Conservation (phyloP, 2,329 filamentous ascomycete genomes). For the Ophiostoma piceae region DNA sequence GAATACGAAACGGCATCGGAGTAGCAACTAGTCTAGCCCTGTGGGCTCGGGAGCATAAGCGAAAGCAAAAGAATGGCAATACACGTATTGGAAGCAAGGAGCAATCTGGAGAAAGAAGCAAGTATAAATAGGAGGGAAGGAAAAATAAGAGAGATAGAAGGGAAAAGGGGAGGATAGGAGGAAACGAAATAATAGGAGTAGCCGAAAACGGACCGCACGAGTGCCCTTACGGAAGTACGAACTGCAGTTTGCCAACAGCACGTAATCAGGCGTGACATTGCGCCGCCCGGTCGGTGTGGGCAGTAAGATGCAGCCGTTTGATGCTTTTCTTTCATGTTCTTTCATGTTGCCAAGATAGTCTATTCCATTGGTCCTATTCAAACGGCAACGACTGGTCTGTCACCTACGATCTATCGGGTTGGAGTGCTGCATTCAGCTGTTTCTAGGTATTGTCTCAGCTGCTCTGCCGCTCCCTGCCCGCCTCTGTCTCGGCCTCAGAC, state of each 20-base stretch:
- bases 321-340: background rate
- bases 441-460: background rate
- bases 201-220: background rate
- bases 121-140: background rate
- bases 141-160: background rate
- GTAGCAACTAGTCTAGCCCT: background rate
- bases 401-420: too few species aligned
- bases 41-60: background rate
- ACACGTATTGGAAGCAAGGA: constrained; percentile 1
- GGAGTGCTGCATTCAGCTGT: too few species aligned
- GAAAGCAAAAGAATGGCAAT: background rate
- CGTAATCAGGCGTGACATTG: background rate
- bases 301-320: background rate
- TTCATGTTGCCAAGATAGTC: background rate
- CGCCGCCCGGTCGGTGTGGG: background rate
- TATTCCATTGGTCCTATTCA: background rate
- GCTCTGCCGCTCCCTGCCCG: background rate
- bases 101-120: background rate
- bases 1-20: background rate
- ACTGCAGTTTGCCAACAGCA: background rate
- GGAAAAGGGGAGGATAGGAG: background rate
- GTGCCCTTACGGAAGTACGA: background rate
- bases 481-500: background rate
- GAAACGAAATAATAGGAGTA: background rate
- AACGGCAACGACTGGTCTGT: background rate